These are phyloP conservation scores for Mentha longifolia DNA, from an alignment of 257 asterid genomes.

Conservation along the genomic window DNA sequence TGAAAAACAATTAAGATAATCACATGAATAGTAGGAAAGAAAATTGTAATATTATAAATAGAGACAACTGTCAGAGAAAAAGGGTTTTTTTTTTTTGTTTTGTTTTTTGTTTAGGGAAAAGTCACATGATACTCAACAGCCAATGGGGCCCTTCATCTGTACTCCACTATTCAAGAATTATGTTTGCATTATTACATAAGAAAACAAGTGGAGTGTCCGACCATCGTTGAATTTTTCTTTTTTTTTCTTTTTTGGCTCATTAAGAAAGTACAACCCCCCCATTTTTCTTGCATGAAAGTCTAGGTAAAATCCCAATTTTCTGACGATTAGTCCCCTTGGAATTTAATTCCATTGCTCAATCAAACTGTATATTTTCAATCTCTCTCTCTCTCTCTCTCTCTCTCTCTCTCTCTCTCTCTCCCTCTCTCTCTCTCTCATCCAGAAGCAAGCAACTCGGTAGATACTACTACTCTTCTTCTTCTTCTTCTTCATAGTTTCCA, in stretches of 20 bases:
- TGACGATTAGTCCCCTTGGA: constrained; percentile 43
- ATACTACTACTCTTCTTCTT: background rate
- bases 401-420: constrained; percentile 34
- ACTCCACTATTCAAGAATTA: constrained; percentile 61
- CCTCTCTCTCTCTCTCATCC: too few species aligned
- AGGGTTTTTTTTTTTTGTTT: background rate
- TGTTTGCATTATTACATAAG: constrained; percentile 44
- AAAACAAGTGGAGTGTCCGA: constrained; percentile 57
- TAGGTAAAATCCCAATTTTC: constrained; percentile 37
- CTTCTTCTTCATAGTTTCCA: background rate
- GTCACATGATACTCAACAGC: constrained; percentile 73
- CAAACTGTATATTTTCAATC: constrained; percentile 21
- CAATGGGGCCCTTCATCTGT: constrained; percentile 65
- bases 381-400: constrained; percentile 36
- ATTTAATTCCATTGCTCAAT: constrained; percentile 55
- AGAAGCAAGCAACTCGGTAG: constrained; percentile 7
- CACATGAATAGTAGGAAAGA: constrained; percentile 33
- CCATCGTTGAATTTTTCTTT: constrained; percentile 41
- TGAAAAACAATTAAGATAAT: constrained; percentile 58
- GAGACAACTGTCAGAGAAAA: constrained; percentile 59
- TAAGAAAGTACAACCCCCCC: constrained; percentile 20
- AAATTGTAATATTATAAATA: background rate
- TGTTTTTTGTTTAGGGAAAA: constrained; percentile 9
- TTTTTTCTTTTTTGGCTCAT: background rate
- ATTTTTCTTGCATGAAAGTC: constrained; percentile 57